A percentile compares a stretch with the other conserved stretches of the same genome.
These are phyloP conservation scores for Scheffersomyces parashehatae DNA, from an alignment of 1,139 yeast genomes.

Conservation along the genomic window DNA sequence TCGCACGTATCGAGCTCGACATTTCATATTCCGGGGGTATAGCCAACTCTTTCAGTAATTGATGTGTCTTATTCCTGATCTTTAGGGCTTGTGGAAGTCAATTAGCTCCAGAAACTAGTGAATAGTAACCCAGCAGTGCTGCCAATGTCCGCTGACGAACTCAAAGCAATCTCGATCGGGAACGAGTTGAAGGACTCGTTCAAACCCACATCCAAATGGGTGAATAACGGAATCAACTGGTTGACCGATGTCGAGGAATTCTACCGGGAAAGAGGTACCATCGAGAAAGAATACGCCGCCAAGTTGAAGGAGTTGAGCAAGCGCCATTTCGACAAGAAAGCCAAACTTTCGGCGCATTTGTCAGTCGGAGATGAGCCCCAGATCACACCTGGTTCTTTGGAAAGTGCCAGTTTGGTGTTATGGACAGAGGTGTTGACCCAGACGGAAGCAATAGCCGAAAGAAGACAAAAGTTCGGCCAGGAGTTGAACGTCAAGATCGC, in stretches of 20 bases:
- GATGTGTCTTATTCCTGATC: too few relatives aligned
- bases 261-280: constrained; percentile 75
- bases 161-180: constrained; percentile 41
- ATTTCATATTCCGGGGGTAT: too few relatives aligned
- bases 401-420: constrained; percentile 87
- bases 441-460: constrained; percentile 78
- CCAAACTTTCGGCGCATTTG: constrained; percentile 62
- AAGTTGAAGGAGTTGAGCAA: constrained; percentile 65
- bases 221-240: constrained; percentile 71
- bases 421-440: constrained; percentile 90
- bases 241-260: constrained; percentile 76
- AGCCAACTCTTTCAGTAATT: too few relatives aligned
- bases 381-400: constrained; percentile 93
- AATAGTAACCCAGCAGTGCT: too few relatives aligned
- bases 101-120: too few relatives aligned
- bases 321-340: constrained; percentile 75
- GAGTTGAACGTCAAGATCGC: constrained; percentile 65
- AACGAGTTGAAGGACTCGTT: constrained; percentile 78
- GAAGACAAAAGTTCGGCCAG: constrained; percentile 58
- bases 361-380: constrained; percentile 92
- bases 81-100: too few relatives aligned
- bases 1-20: too few relatives aligned
- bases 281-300: constrained; percentile 81
- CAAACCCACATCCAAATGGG: constrained; percentile 77
- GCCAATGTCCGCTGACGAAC: background rate